phyloP scores from a whole-genome alignment of 768 basidiomycete genomes.

The Termitomyces sp. region DNA sequence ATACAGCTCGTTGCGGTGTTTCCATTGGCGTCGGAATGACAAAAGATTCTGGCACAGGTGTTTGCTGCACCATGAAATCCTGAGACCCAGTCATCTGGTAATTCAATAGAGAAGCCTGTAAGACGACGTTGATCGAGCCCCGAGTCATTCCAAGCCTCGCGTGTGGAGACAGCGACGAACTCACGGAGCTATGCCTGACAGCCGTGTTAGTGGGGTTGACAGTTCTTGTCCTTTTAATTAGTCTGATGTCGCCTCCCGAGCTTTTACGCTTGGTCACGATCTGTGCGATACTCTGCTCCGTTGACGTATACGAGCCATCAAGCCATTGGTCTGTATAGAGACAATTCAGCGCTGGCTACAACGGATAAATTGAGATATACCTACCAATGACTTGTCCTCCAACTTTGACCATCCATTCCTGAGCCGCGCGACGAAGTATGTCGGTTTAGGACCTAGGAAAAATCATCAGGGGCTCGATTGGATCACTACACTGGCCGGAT shows the following conservation, averaged over 20 bases:
- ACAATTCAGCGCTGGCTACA: neutral
- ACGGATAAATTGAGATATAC: neutral
- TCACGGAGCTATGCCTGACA: neutral
- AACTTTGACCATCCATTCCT: slow-evolving; percentile 1
- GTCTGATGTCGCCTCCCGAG: neutral
- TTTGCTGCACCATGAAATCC: neutral
- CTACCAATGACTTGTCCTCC: neutral
- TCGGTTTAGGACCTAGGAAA: neutral
- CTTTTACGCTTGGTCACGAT: neutral
- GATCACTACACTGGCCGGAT: neutral
- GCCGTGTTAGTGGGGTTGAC: no score
- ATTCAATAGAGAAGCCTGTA: neutral
- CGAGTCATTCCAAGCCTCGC: neutral
- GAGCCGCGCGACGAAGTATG: neutral
- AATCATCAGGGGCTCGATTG: neutral
- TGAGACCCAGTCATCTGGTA: neutral
- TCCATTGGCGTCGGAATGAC: neutral
- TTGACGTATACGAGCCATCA: neutral
- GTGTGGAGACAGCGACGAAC: neutral
- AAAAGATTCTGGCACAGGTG: neutral
- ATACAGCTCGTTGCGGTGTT: neutral
- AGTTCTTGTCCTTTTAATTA: neutral
- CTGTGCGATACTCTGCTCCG: neutral
- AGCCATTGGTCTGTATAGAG: neutral
- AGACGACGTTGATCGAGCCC: neutral